A percentile compares a stretch with the other conserved stretches of the same genome.
These are phyloP conservation scores for Paracamarosporium sp. DNA, from an alignment of 2,329 filamentous ascomycete species.

Conservation along the genomic window DNA sequence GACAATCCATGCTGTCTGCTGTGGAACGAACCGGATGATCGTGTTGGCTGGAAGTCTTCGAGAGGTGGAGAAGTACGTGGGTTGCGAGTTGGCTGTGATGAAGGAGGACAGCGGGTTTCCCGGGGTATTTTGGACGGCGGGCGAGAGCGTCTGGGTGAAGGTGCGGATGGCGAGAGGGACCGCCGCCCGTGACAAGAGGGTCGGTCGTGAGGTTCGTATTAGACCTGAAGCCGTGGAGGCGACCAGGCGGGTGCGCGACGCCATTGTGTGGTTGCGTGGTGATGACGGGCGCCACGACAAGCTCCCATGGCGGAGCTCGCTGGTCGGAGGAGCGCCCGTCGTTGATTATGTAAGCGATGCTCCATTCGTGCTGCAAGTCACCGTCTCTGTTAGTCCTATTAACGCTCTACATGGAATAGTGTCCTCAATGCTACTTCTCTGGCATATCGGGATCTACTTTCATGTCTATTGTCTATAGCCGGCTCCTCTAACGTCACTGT, in stretches of 20 bases:
- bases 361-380: too few relatives aligned
- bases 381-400: too few relatives aligned
- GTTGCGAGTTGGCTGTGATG: conserved; percentile 39
- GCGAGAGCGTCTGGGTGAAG: conserved; percentile 41
- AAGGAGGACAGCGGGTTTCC: conserved; percentile 33
- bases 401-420: too few relatives aligned
- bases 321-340: background rate
- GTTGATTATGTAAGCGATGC: background rate
- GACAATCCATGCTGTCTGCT: conserved; percentile 99
- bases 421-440: too few relatives aligned
- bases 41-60: conserved; percentile 85
- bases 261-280: conserved; percentile 34
- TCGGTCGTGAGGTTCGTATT: conserved; percentile 28
- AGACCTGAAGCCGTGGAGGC: conserved; percentile 38
- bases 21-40: conserved; percentile 94
- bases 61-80: conserved; percentile 75
- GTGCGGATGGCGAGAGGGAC: conserved; percentile 25
- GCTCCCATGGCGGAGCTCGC: conserved; percentile 28
- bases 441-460: too few relatives aligned
- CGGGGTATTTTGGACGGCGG: conserved; percentile 23
- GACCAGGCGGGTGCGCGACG: conserved; percentile 41
- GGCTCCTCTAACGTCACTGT: too few relatives aligned
- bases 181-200: conserved; percentile 18
- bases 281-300: conserved; percentile 24
- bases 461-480: too few relatives aligned